Percentiles rank a stretch among this genome's conserved stretches.
Evolutionary conservation across 176 grass and related monocot species (phyloP).

Genomic region (Zea mays): Zm-B73-REFERENCE-NAM-5.0 NC_050104.1:142637501-142638000

Average conservation of each 20-base stretch:
- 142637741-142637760: constrained; percentile 76
- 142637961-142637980: constrained; percentile 86
- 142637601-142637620: constrained; percentile 22
- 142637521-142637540: constrained; percentile 96
- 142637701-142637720: constrained; percentile 86
- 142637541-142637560: not conserved
- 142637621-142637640: constrained; percentile 65
- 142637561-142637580: not conserved
- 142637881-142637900: constrained; percentile 2
- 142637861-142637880: not conserved
- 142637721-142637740: constrained; percentile 82
- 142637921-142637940: constrained; percentile 86
- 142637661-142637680: constrained; percentile 88
- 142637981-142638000: constrained; percentile 92
- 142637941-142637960: constrained; percentile 87
- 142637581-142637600: constrained; percentile 27
- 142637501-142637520: constrained; percentile 58
- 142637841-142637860: constrained; percentile 21
- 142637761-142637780: constrained; percentile 94
- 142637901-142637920: constrained; percentile 49
- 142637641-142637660: constrained; percentile 93
- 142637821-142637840: constrained; percentile 9
- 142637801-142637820: constrained; percentile 60
- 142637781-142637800: constrained; percentile 96
- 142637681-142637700: constrained; percentile 92